These are phyloP conservation scores for Acidomyces sp. DNA, from an alignment of 495 filamentous ascomycete genomes.

Conservation along the genomic window DNA sequence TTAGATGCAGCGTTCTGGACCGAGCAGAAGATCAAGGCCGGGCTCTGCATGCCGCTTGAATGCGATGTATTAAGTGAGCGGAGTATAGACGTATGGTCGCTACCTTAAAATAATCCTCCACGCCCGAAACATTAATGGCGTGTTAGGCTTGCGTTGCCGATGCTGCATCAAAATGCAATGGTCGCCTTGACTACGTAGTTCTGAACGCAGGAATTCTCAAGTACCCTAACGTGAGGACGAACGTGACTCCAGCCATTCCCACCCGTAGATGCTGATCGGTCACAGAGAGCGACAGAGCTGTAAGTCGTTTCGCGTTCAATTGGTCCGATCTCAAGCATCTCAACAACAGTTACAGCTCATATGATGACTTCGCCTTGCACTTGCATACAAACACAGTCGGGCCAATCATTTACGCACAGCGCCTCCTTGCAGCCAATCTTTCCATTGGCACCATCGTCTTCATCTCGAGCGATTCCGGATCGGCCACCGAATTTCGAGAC, in stretches of 20 bases:
- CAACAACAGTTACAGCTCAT: conserved; percentile 28
- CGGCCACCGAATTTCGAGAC: conserved; percentile 33
- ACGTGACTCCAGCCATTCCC: too few relatives aligned
- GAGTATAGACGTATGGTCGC: conserved; percentile 35
- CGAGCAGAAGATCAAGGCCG: conserved; percentile 28
- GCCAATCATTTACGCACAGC: conserved; percentile 42
- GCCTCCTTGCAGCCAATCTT: conserved; percentile 33
- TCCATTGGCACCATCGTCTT: conserved; percentile 36
- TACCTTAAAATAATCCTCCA: conserved; percentile 2
- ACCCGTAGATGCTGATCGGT: neutral
- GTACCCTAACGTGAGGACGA: conserved; percentile 39
- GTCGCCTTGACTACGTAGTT: conserved; percentile 38
- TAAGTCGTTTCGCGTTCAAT: conserved; percentile 21
- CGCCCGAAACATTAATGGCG: neutral
- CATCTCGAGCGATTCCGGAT: conserved; percentile 43
- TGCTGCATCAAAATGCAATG: conserved; percentile 22
- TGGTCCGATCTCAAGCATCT: neutral
- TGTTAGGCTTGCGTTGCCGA: conserved; percentile 26
- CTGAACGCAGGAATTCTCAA: conserved; percentile 45
- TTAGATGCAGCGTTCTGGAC: conserved; percentile 33
- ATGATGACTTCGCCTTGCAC: conserved; percentile 39
- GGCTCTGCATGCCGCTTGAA: conserved; percentile 33
- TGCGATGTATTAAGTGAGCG: conserved; percentile 40
- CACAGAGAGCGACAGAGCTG: conserved; percentile 38
- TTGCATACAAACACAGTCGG: conserved; percentile 46